Conservation (phyloP, 805 yeast genomes). For the Kodamaea leandrae region DNA sequence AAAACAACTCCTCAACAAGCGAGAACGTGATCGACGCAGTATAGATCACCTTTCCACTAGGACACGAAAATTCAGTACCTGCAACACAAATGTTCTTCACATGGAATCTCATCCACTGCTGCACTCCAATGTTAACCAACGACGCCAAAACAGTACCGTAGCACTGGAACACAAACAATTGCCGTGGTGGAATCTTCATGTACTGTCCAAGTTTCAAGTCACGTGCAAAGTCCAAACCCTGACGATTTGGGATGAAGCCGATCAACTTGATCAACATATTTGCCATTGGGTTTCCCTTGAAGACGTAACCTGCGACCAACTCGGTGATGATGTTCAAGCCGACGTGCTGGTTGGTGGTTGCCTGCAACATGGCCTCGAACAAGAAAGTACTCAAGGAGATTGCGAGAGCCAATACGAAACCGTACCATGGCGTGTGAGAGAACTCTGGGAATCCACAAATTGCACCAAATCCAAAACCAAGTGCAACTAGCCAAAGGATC, state of each 20-base stretch:
- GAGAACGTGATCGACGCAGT: slow-evolving; percentile 46
- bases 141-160: slow-evolving; percentile 42
- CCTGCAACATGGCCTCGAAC: slow-evolving; percentile 39
- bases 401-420: slow-evolving; percentile 39
- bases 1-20: slow-evolving; percentile 25
- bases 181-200: slow-evolving; percentile 41
- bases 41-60: slow-evolving; percentile 40
- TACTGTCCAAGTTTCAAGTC: slow-evolving; percentile 46
- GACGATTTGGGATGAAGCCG: slow-evolving; percentile 47
- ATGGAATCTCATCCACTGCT: slow-evolving; percentile 40
- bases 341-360: slow-evolving; percentile 36
- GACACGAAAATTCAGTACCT: slow-evolving; percentile 22
- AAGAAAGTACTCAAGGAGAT: slow-evolving; percentile 29
- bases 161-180: slow-evolving; percentile 42
- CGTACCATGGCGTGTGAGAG: slow-evolving; percentile 41
- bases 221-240: slow-evolving; percentile 49
- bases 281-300: slow-evolving; percentile 48
- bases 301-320: slow-evolving; percentile 42
- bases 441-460: slow-evolving; percentile 30
- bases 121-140: slow-evolving; percentile 39
- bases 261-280: slow-evolving; percentile 48
- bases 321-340: slow-evolving; percentile 44
- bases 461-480: slow-evolving; percentile 18
- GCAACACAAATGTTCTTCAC: slow-evolving; percentile 31
- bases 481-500: slow-evolving; percentile 23